These are phyloP conservation scores for Sporothrix pseudoabietina DNA, from an alignment of 2,329 filamentous ascomycete genomes.

Conservation along the genomic window DNA sequence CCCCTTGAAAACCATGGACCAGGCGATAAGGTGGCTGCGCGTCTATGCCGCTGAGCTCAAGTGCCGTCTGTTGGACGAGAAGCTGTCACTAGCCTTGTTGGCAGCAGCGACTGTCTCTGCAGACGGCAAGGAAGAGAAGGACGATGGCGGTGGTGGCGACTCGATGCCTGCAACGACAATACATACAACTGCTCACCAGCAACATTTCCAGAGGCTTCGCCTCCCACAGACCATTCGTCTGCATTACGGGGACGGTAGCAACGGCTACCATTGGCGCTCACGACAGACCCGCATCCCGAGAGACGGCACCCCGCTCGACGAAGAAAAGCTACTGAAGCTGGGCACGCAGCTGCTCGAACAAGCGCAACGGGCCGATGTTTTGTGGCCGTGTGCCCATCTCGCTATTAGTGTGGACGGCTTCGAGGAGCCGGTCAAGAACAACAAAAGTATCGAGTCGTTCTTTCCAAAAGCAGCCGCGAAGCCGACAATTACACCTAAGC, in stretches of 20 bases:
- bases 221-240: constrained; percentile 83
- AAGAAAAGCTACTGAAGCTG: constrained; percentile 71
- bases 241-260: constrained; percentile 72
- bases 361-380: constrained; percentile 72
- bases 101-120: constrained; percentile 26
- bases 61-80: constrained; percentile 85
- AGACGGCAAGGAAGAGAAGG: not conserved
- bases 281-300: constrained; percentile 75
- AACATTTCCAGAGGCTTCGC: constrained; percentile 66
- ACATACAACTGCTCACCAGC: not conserved
- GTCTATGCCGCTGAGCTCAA: constrained; percentile 94
- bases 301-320: constrained; percentile 68
- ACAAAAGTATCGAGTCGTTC: constrained; percentile 83
- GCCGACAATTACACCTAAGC: not conserved
- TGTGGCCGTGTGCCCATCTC: constrained; percentile 91
- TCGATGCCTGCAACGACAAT: not conserved
- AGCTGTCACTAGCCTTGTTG: constrained; percentile 41
- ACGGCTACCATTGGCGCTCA: constrained; percentile 60
- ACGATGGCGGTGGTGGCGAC: constrained; percentile 14
- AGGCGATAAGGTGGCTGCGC: constrained; percentile 80
- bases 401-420: constrained; percentile 89
- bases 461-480: constrained; percentile 45
- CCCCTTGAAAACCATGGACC: constrained; percentile 73
- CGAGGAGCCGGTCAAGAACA: constrained; percentile 81
- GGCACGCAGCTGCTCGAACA: constrained; percentile 77